phyloP scores from a whole-genome alignment of 345 rosid genomes.

The Eucalyptus pauciflora region DNA sequence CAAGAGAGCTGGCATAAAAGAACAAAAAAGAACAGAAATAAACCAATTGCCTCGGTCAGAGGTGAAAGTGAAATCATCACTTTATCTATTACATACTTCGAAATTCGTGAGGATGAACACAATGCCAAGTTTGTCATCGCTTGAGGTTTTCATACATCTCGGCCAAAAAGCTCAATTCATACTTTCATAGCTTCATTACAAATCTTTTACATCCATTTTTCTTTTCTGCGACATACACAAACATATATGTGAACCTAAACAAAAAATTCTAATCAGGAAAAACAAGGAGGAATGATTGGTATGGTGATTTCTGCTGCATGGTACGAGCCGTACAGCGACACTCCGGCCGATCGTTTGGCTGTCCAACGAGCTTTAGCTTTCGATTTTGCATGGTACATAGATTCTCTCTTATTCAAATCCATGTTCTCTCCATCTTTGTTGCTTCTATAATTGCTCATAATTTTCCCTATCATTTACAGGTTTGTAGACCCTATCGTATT shows the following conservation, averaged over 20 bases:
- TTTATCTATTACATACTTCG: background rate
- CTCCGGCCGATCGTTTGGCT: slow-evolving; percentile 8
- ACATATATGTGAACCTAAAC: background rate
- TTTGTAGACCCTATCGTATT: slow-evolving; percentile 11
- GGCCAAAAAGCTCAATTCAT: background rate
- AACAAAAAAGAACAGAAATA: background rate
- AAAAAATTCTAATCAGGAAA: background rate
- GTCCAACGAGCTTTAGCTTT: slow-evolving; percentile 12
- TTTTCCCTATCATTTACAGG: background rate
- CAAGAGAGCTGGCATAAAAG: background rate
- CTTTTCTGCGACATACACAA: background rate
- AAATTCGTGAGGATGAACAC: background rate
- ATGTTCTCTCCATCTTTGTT: background rate
- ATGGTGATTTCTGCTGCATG: slow-evolving; percentile 7
- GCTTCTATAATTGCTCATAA: background rate
- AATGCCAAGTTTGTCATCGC: background rate
- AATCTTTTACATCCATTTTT: background rate
- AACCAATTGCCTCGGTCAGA: background rate
- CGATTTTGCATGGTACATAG: slow-evolving; percentile 1
- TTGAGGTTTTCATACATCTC: background rate
- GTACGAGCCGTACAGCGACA: slow-evolving; percentile 9
- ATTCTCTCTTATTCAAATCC: background rate
- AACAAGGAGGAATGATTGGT: slow-evolving; percentile 17
- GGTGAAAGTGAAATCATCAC: background rate
- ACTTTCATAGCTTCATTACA: background rate